Evolutionary conservation across 2,329 filamentous ascomycete genomes (phyloP).

Genomic region (Endocalyx cinctus): DNA sequence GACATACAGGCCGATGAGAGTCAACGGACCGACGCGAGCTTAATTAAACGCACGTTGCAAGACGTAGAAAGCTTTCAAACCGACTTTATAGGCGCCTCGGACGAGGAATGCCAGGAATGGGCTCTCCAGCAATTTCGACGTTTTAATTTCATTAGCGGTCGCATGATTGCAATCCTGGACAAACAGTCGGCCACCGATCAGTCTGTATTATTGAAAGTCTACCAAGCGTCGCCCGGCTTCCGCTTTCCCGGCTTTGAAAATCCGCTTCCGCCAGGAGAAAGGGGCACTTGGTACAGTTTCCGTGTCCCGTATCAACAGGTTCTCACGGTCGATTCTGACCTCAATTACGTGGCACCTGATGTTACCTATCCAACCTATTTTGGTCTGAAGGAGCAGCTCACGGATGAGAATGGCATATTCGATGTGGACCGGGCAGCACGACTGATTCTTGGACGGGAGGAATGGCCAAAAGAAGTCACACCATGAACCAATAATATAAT

Average conservation of each 20-base stretch:
- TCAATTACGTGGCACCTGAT: conserved; percentile 2
- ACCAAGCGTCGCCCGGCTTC: background rate
- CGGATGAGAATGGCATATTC: conserved; percentile 6
- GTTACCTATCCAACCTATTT: conserved; percentile 7
- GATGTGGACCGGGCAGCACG: conserved; percentile 6
- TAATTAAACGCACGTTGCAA: conserved; percentile 1
- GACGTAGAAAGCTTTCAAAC: conserved; percentile 2
- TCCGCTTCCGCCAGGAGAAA: conserved; percentile 1
- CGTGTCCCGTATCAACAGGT: conserved; percentile 2
- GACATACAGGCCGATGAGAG: background rate
- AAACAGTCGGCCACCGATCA: conserved; percentile 1
- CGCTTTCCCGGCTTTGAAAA: conserved; percentile 1
- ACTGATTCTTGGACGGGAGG: background rate
- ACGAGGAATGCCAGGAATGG: conserved; percentile 6
- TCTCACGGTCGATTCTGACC: conserved; percentile 1
- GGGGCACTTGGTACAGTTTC: conserved; percentile 7
- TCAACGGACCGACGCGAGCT: background rate
- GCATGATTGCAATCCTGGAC: conserved; percentile 7
- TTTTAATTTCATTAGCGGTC: conserved; percentile 1
- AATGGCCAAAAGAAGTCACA: background rate
- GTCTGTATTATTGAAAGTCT: conserved; percentile 3
- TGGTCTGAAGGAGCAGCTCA: conserved; percentile 6
- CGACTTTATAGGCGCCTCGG: conserved; percentile 6
- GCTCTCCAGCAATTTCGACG: conserved; percentile 3
- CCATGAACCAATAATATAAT: background rate